Percentiles rank a stretch among this genome's conserved stretches.
Evolutionary conservation across 129 eudicot genomes (phyloP).

Genomic region (Kitagawia praeruptora): DNA sequence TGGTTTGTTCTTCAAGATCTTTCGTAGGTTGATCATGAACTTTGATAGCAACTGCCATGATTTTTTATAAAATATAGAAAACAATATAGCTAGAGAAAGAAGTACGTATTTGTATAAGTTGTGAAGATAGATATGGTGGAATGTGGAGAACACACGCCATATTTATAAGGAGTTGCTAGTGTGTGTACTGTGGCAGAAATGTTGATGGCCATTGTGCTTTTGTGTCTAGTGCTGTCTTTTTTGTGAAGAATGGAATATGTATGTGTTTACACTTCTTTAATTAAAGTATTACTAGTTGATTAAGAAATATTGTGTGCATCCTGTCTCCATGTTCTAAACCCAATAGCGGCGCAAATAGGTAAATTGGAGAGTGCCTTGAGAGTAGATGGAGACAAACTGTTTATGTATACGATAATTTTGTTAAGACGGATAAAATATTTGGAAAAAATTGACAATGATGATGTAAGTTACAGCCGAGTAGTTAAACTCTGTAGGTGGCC

Average conservation of each 20-base stretch:
- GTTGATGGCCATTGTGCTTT: slow-evolving; percentile 1
- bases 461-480: too few species aligned
- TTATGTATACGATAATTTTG: too few species aligned
- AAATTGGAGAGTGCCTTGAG: not conserved
- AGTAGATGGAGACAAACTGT: too few species aligned
- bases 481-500: too few species aligned
- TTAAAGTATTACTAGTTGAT: slow-evolving; percentile 8
- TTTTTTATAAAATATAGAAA: not conserved
- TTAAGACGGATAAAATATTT: too few species aligned
- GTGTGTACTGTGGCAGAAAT: not conserved
- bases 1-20: slow-evolving; percentile 31
- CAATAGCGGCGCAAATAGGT: not conserved
- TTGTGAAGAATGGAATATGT: not conserved
- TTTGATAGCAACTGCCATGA: slow-evolving; percentile 2
- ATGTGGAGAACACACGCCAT: slow-evolving; percentile 11
- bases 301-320: not conserved
- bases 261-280: slow-evolving; percentile 12
- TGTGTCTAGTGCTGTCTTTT: not conserved
- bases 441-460: too few species aligned
- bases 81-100: not conserved
- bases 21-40: slow-evolving; percentile 13
- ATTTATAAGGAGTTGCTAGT: not conserved
- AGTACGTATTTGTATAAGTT: not conserved
- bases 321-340: not conserved
- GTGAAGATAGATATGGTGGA: not conserved